Evolutionary conservation across 768 basidiomycete species (phyloP), one percentile per base, ranked within the genome.

Genomic region (Pleurotus eryngii): DNA sequence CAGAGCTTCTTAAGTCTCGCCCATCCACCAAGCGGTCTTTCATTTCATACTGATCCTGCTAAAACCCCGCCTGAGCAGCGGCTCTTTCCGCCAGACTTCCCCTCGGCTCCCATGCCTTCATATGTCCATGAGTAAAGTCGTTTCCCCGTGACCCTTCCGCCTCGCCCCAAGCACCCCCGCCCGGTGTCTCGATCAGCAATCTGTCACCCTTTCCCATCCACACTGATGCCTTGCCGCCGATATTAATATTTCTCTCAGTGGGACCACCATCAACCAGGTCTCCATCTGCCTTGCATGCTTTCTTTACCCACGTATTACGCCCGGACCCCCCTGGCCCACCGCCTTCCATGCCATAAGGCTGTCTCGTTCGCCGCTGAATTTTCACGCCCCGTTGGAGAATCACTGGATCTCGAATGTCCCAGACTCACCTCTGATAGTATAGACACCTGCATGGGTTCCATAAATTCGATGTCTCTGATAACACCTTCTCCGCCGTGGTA

Each of bases 161-260:
- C 15, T 60, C 66, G 1, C 94, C 94, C 90, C 90, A 96, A 2
- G 85, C 95, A 5, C 95, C 95, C 7, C 88, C 95, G 0, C 95
- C 95, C 0, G 95, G 95, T 0, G 95, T 95, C 73, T 94, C 86
- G 49, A 96, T 84, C 57, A 87, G 63, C 58, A 97, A 68, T 49
- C 79, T 76, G 66, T 97, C 94, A 5, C 92, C 90, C 64, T 92
- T 90, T 38, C 91, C 90, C 88, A 95, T 94, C 75, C 81, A 83
- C 49, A 94, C 80, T 1, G 89, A 89, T 46, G 87, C 90, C 69
- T 95, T 95, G 8, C 92, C 91, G 6, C 94, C 94, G 43, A 97
- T 86, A 68, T 95, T 95, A 64, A 96, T 89, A 35, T 81, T 74
- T 18, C 90, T 79, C 11, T 64, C 67, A 12, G 65, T 61, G 12